phyloP scores from a whole-genome alignment of 2,329 filamentous ascomycete genomes.

The Talaromyces pinophilus region DNA sequence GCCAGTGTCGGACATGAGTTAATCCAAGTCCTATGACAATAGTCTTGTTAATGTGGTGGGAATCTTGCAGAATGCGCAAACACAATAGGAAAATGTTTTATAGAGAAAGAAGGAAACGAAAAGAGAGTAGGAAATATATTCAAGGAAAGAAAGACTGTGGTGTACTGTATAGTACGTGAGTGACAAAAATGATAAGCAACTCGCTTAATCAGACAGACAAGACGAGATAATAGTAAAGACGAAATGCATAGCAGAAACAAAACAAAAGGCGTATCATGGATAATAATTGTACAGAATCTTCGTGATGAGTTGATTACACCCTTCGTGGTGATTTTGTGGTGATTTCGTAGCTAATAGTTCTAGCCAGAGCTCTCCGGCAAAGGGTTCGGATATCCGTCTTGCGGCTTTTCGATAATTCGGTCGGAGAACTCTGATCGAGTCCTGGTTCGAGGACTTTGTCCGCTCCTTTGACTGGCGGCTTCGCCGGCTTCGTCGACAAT shows the following conservation, averaged over 20 bases:
- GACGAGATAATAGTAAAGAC: conserved; percentile 9
- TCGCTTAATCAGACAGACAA: conserved; percentile 8
- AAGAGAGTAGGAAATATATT: conserved; percentile 19
- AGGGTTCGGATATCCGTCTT: not conserved
- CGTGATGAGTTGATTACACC: not conserved
- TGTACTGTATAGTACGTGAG: not conserved
- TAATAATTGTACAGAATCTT: conserved; percentile 19
- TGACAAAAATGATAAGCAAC: not conserved
- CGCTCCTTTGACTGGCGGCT: conserved; percentile 61
- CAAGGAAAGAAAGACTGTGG: conserved; percentile 17
- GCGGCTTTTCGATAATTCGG: not conserved
- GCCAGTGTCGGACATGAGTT: not conserved
- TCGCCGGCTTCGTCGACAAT: conserved; percentile 91
- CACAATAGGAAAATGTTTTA: not conserved
- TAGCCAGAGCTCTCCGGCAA: not conserved
- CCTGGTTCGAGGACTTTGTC: conserved; percentile 7
- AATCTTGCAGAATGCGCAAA: conserved; percentile 7
- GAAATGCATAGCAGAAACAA: conserved; percentile 9
- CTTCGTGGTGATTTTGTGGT: not conserved
- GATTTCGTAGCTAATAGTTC: not conserved
- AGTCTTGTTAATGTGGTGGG: not conserved
- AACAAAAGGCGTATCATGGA: conserved; percentile 17
- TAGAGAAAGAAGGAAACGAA: not conserved
- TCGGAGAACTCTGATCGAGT: not conserved
- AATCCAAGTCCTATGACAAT: not conserved